Conservation (phyloP, 108 stramenopile species). For the Fragilaria crotonensis region DNA sequence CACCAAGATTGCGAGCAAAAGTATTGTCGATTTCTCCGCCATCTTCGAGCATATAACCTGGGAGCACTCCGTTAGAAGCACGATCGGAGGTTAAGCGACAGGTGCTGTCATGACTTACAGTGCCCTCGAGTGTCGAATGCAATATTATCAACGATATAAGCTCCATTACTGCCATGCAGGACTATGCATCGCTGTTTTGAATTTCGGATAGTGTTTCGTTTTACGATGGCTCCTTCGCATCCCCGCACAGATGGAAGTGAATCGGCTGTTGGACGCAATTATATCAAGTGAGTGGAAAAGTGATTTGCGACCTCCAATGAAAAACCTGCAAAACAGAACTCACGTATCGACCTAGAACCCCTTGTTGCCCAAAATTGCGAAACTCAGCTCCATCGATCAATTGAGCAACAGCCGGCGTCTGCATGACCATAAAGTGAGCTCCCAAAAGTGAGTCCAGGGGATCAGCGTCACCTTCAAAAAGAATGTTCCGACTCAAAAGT, state of each 20-base stretch:
- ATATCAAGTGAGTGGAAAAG: too few species aligned
- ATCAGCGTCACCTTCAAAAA: constrained; percentile 35
- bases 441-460: constrained; percentile 11
- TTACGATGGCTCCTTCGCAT: constrained; percentile 34
- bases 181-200: constrained; percentile 54
- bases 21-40: constrained; percentile 25
- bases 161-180: constrained; percentile 44
- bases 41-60: constrained; percentile 26
- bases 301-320: background rate
- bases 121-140: constrained; percentile 41
- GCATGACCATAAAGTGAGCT: constrained; percentile 44
- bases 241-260: constrained; percentile 40
- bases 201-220: constrained; percentile 49
- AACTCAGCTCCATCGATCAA: constrained; percentile 51
- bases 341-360: constrained; percentile 21
- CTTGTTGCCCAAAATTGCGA: constrained; percentile 37
- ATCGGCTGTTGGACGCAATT: constrained; percentile 43
- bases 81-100: too few species aligned
- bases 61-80: too few species aligned
- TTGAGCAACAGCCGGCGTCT: constrained; percentile 51
- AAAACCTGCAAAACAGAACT: background rate
- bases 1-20: constrained; percentile 30
- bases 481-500: constrained; percentile 49
- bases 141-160: constrained; percentile 42
- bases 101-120: too few species aligned